Percentiles rank a stretch among this genome's conserved stretches.
Conservation (phyloP, 495 filamentous ascomycete genomes). For the Ascobolus immersus region DNA sequence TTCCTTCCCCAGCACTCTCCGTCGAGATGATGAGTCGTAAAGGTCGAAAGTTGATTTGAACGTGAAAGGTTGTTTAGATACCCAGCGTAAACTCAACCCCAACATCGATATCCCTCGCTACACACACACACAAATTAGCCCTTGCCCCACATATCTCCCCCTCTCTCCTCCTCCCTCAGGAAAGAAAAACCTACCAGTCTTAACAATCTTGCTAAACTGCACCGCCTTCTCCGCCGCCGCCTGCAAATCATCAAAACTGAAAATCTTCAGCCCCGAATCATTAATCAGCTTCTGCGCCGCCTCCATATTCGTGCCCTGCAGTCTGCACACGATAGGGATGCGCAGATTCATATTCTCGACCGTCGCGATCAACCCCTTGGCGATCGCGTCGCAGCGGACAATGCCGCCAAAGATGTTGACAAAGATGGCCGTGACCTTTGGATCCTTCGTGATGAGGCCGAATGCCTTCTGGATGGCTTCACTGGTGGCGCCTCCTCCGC, state of each 20-base stretch:
- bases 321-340: slow-evolving; percentile 82
- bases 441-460: slow-evolving; percentile 90
- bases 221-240: slow-evolving; percentile 92
- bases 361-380: slow-evolving; percentile 80
- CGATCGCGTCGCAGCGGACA: slow-evolving; percentile 92
- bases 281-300: slow-evolving; percentile 78
- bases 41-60: too few relatives aligned
- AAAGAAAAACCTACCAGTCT: slow-evolving; percentile 44
- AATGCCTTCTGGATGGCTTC: slow-evolving; percentile 93
- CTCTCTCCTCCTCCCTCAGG: background rate
- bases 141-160: background rate
- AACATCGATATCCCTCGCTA: slow-evolving; percentile 87
- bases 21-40: too few relatives aligned
- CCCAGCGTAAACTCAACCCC: slow-evolving; percentile 92
- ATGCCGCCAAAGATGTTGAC: slow-evolving; percentile 99
- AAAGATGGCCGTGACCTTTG: slow-evolving; percentile 95
- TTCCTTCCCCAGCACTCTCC: too few relatives aligned
- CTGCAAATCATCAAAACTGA: slow-evolving; percentile 95
- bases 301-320: slow-evolving; percentile 98
- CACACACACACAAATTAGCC: slow-evolving; percentile 6
- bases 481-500: slow-evolving; percentile 88
- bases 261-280: slow-evolving; percentile 96
- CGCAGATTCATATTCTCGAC: slow-evolving; percentile 82
- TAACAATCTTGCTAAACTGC: slow-evolving; percentile 96
- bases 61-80: too few relatives aligned